Conservation (phyloP, 2,329 filamentous ascomycete genomes). For the Lachnellula hyalina region DNA sequence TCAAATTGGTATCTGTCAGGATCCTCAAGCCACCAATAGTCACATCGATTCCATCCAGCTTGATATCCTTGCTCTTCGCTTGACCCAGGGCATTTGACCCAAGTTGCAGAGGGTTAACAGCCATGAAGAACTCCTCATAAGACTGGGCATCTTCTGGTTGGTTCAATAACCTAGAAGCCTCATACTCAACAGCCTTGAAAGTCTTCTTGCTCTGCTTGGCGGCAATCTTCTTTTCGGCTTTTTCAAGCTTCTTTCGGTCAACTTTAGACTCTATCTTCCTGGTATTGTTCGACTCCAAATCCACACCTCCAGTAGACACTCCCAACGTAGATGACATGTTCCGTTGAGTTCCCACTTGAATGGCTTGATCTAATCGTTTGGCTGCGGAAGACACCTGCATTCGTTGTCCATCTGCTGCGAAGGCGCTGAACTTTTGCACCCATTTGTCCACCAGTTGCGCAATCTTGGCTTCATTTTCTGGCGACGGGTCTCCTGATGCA, state of each 20-base stretch:
- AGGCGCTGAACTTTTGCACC: slow-evolving; percentile 72
- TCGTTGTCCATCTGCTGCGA: slow-evolving; percentile 59
- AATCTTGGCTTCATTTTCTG: slow-evolving; percentile 70
- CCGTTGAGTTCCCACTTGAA: slow-evolving; percentile 87
- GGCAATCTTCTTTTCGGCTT: slow-evolving; percentile 94
- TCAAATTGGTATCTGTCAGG: slow-evolving; percentile 82
- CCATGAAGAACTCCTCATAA: slow-evolving; percentile 99
- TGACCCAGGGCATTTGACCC: slow-evolving; percentile 61
- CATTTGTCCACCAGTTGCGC: slow-evolving; percentile 83
- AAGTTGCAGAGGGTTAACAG: slow-evolving; percentile 91
- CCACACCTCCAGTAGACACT: slow-evolving; percentile 75
- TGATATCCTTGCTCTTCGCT: slow-evolving; percentile 97
- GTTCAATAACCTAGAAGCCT: slow-evolving; percentile 84
- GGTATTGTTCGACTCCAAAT: slow-evolving; percentile 87
- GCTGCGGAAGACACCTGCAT: slow-evolving; percentile 69
- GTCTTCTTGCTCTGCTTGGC: slow-evolving; percentile 98
- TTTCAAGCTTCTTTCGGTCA: slow-evolving; percentile 97
- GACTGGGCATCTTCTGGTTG: slow-evolving; percentile 78
- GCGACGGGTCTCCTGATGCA: slow-evolving; percentile 77
- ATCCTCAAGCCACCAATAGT: slow-evolving; percentile 87
- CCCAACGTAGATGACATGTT: slow-evolving; percentile 96
- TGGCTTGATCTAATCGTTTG: slow-evolving; percentile 84
- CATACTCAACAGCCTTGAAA: slow-evolving; percentile 98
- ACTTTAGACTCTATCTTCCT: slow-evolving; percentile 97
- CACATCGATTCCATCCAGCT: slow-evolving; percentile 92